Base-by-base conservation (phyloP, 2,329 filamentous ascomycete genomes). In the Stenocarpella maydis region DNA sequence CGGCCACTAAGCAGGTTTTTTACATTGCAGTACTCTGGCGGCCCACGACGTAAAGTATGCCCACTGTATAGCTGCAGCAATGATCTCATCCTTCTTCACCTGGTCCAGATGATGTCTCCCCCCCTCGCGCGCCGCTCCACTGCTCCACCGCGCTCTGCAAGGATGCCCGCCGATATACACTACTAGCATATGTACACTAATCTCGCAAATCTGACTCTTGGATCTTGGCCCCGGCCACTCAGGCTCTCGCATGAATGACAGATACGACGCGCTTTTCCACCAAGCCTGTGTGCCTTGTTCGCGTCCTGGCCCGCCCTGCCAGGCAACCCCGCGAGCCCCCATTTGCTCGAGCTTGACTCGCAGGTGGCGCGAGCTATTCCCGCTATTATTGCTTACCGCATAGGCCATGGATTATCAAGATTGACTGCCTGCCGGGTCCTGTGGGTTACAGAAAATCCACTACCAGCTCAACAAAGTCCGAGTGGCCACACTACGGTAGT, bases 121-220 rank as follows among this genome's bases (percentile, higher is more conserved):
- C 55, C 21, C 17, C 47, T 21, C 47, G 47, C 47, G 47, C 41
- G 58, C 39, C 43, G 43, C 58, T n/a, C 58, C 43, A 34, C 24
- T 28, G n/a, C 53, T 39, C n/a, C 34, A 41, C 53, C 31, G 4
- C 43, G 19, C 28, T 31, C 19, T 47, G 43, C 58, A 49, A 49
- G 58, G 58, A 63, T 63, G 43, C 58, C 55, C 43, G 43, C 58
- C 58, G 43, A 49, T 49, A 24, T 37, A n/a, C n/a, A n/a, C n/a
- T n/a, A n/a, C n/a, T n/a, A n/a, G n/a, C n/a, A n/a, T n/a, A n/a
- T n/a, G n/a, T n/a, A n/a, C n/a, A n/a, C n/a, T n/a, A 28, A 50
- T 63, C 55, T 63, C 45, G 54, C 54, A 64, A 58, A 64, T 68
- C 66, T 63, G 66, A 63, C 66, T 63, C 53, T 53, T 58, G 41